Evolutionary conservation across 768 basidiomycete species (phyloP), one percentile per base, ranked within the genome.

Genomic region (Mycena chlorophos): DNA sequence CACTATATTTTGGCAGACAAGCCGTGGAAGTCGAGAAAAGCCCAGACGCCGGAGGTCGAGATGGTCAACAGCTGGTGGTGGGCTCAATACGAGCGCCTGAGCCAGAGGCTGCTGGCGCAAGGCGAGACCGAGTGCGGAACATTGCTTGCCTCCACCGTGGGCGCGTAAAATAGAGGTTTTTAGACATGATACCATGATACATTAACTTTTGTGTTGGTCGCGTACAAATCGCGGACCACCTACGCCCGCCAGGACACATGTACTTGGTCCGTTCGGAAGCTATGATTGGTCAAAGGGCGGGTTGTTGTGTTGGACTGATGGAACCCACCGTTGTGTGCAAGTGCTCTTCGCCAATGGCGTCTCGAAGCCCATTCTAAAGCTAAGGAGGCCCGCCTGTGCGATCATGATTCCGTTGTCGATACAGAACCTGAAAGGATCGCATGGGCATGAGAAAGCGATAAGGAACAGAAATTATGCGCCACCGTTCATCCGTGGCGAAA

Each of bases 321-420:
- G 13, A 13, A 13, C 10, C 1, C 56, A 91, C 94, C 96, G 81
- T 74, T 99, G 97, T 5, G 95, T 98, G 66, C 93, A 95, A 29
- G 84, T 89, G 52, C 88, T 94, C 66, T 96, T 83, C 25, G 79
- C 69, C 26, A 98, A 66, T 2, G 88, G 80, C 0, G 94, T 98
- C 45, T 73, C 71, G 57, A 85, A 80, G 23, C 96, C 97, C 94
- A 95, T 98, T 2, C 97, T 82, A 69, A 85, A 94, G 58, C 87
- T 85, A 31, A 99, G 78, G 26, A 99, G 79, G 4, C 97, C 97
- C 5, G 97, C 97, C 67, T 99, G 97, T 2, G 97, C 96, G 52
- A 99, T 98, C 97, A 99, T 99, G 63, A 98, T 96, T 1, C 97
- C 97, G 63, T 99, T 99, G 70, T 99, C 97, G 57, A 99, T 98